Evolutionary conservation across 257 asterid species (phyloP).

Genomic region (Solanum etuberosum): DNA sequence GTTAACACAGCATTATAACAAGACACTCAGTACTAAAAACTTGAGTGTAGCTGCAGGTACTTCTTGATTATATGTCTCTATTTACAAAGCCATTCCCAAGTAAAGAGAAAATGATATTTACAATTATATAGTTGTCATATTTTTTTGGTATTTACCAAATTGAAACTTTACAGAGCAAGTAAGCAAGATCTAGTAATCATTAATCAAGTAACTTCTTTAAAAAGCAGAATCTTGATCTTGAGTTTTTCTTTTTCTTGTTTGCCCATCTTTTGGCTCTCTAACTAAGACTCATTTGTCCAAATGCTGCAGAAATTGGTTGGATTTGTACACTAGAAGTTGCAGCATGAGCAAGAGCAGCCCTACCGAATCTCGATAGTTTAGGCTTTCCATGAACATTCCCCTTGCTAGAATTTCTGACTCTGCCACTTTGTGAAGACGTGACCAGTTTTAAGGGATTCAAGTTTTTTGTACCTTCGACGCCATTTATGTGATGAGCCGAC

Average conservation of each 20-base stretch:
- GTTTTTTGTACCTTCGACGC: neutral
- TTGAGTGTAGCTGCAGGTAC: neutral
- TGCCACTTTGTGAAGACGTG: neutral
- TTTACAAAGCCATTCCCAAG: neutral
- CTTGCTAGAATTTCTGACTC: neutral
- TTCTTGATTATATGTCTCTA: neutral
- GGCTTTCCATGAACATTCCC: neutral
- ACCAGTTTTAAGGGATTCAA: neutral
- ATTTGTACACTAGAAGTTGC: neutral
- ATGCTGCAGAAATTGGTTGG: neutral
- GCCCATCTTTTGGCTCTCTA: neutral
- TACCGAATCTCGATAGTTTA: neutral
- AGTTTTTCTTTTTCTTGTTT: neutral
- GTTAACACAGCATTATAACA: neutral
- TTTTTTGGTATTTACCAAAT: neutral
- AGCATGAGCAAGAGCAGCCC: neutral
- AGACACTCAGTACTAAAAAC: neutral
- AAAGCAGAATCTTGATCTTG: neutral
- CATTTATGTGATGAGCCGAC: neutral
- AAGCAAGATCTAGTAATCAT: neutral
- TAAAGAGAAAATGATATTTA: neutral
- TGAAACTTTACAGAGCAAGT: neutral
- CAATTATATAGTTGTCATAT: neutral
- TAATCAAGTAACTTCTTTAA: neutral
- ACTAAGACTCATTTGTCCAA: neutral